Conservation (phyloP, 352 stramenopile genomes). For the Globisporangium recalcitrans region DNA sequence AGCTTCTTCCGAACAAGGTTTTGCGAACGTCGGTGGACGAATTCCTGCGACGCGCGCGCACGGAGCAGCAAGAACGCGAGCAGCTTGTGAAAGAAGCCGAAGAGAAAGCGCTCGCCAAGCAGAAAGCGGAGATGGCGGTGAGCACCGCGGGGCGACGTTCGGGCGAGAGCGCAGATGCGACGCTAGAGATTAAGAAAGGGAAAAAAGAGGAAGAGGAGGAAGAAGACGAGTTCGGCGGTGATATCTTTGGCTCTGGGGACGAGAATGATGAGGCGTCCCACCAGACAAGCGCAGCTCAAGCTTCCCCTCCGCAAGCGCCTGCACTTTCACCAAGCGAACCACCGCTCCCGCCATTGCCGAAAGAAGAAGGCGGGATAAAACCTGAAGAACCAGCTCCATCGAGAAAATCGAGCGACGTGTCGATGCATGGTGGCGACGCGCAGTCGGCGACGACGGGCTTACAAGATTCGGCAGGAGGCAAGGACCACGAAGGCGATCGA, state of each 20-base stretch:
- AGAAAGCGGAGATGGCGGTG: constrained; percentile 62
- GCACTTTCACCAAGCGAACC: not conserved
- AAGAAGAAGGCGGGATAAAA: constrained; percentile 13
- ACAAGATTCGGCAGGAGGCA: not conserved
- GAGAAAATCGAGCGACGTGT: constrained; percentile 13
- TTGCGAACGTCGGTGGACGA: constrained; percentile 80
- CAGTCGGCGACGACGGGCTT: not conserved
- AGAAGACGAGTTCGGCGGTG: constrained; percentile 82
- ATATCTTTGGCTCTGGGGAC: constrained; percentile 74
- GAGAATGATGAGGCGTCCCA: constrained; percentile 35
- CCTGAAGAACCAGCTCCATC: constrained; percentile 9
- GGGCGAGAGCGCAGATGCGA: constrained; percentile 75
- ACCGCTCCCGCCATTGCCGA: constrained; percentile 41
- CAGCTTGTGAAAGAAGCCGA: constrained; percentile 82
- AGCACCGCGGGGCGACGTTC: constrained; percentile 39
- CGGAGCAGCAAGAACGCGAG: constrained; percentile 80
- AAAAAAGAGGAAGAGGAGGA: constrained; percentile 73
- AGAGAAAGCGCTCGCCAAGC: constrained; percentile 73
- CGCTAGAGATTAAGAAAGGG: constrained; percentile 81
- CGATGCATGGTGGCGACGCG: not conserved
- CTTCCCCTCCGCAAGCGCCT: constrained; percentile 23
- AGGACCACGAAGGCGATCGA: constrained; percentile 18
- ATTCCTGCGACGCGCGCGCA: constrained; percentile 68
- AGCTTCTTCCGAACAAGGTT: constrained; percentile 78
- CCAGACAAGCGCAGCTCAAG: constrained; percentile 11